These are phyloP conservation scores for Boletus coffeatus DNA, from an alignment of 1,284 basidiomycete species.

Conservation along the genomic window DNA sequence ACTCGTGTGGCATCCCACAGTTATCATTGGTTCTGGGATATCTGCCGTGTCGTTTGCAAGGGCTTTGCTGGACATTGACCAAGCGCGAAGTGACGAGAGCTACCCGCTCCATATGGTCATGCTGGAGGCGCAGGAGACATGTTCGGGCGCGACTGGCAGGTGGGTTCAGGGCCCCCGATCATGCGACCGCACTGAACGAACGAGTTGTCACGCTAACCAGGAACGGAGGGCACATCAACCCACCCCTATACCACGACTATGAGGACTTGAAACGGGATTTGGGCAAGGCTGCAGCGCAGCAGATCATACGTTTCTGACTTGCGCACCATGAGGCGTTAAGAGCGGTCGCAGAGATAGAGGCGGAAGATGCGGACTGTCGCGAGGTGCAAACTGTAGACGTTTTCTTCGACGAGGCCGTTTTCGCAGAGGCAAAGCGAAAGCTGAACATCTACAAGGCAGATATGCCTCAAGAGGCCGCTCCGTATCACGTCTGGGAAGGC, in stretches of 20 bases:
- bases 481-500: constrained; percentile 35
- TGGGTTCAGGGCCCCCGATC: constrained; percentile 19
- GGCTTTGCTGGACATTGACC: constrained; percentile 32
- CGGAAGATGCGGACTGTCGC: constrained; percentile 41
- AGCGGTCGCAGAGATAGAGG: constrained; percentile 42
- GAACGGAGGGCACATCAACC: constrained; percentile 69
- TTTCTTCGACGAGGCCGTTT: constrained; percentile 35
- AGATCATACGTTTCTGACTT: constrained; percentile 55
- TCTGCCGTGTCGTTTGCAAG: constrained; percentile 42
- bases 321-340: constrained; percentile 49
- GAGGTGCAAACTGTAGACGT: constrained; percentile 48
- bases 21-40: constrained; percentile 48
- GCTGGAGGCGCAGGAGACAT: constrained; percentile 45
- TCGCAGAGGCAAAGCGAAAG: constrained; percentile 35
- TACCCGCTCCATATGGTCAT: constrained; percentile 36
- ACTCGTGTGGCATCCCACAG: constrained; percentile 12
- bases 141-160: constrained; percentile 48
- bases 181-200: not conserved
- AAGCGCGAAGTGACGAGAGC: constrained; percentile 11
- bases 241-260: constrained; percentile 59
- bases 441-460: constrained; percentile 39
- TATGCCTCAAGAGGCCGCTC: constrained; percentile 38
- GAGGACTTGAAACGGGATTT: constrained; percentile 39
- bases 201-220: constrained; percentile 28
- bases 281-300: constrained; percentile 44